These are phyloP conservation scores for Diplosphaera chodatii DNA, from an alignment of 139 green algal genomes.

Conservation along the genomic window DNA sequence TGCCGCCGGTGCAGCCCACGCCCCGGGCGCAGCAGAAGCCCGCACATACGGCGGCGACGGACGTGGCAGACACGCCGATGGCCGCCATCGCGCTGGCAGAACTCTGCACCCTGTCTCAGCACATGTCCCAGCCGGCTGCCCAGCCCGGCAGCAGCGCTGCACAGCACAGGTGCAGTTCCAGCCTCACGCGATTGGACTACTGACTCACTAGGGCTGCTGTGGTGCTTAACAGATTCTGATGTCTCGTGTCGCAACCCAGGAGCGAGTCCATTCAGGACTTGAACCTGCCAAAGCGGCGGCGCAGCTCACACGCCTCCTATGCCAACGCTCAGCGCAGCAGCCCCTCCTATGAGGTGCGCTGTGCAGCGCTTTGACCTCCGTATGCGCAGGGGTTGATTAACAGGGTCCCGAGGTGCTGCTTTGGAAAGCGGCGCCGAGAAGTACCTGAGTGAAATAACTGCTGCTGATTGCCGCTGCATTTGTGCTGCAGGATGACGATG, in stretches of 20 bases:
- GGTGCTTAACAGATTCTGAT: no score
- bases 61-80: background rate
- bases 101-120: background rate
- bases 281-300: background rate
- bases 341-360: background rate
- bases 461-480: slow-evolving; percentile 39
- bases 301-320: background rate
- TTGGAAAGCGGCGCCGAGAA: background rate
- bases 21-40: background rate
- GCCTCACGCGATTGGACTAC: no score
- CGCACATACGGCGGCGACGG: no score
- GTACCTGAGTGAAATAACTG: background rate
- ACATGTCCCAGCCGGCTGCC: no score
- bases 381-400: no score
- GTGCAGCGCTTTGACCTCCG: no score
- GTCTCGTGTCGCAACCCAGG: background rate
- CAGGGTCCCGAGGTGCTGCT: no score
- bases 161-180: no score
- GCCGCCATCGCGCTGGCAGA: background rate
- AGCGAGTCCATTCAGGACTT: background rate
- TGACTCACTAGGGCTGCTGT: no score
- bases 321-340: background rate
- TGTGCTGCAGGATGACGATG: background rate
- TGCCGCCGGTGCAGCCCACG: background rate
- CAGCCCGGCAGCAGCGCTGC: background rate